Evolutionary conservation across 2,329 filamentous ascomycete species (phyloP), one percentile per base, ranked within the genome.

Genomic region (Curvularia lunata): DNA sequence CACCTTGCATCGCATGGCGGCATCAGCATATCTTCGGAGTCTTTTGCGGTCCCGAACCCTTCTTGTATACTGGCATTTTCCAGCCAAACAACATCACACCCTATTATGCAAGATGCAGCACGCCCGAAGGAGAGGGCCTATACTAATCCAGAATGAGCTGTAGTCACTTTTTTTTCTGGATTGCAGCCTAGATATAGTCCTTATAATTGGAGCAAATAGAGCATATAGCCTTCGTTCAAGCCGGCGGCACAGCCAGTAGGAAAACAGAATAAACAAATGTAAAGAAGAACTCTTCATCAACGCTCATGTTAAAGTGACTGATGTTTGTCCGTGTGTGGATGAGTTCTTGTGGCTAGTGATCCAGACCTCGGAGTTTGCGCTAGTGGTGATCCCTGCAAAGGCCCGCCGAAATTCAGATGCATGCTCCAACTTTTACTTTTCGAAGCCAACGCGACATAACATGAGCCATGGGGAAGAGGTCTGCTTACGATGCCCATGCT

Each of bases 401-500:
- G 56, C 59, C 59, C 58, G 64, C 56, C 59, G 25, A 54, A 60
- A 65, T 62, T 54, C 58, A 56, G 23, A 47, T 41, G 52, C 32
- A 30, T 30, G 5, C 54, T 54, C 52, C 52, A 63, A 63, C 63
- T 66, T 69, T 58, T 66, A 63, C 63, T 66, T 69, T 54, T 66
- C 53, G 40, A 54, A 25, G 38, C 32, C 41, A 53, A 57, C 46
- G 52, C 65, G 43, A 43, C 55, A 56, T 40, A 47, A 28, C 30
- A 51, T 58, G 47, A 54, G 56, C 48, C 27, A 73, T 73, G 70
- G 69, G 67, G 19, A 77, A 77, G 58, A 66, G 75, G 43, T 68
- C 71, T 19, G 70, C 71, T 52, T 69, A 67, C 34, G 74, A 77
- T 56, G 68, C 67, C 52, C 67, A 71, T 30, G 51, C 62, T 13